These are phyloP conservation scores for Thielaviopsis euricoi DNA, from an alignment of 2,329 filamentous ascomycete species.

Conservation along the genomic window DNA sequence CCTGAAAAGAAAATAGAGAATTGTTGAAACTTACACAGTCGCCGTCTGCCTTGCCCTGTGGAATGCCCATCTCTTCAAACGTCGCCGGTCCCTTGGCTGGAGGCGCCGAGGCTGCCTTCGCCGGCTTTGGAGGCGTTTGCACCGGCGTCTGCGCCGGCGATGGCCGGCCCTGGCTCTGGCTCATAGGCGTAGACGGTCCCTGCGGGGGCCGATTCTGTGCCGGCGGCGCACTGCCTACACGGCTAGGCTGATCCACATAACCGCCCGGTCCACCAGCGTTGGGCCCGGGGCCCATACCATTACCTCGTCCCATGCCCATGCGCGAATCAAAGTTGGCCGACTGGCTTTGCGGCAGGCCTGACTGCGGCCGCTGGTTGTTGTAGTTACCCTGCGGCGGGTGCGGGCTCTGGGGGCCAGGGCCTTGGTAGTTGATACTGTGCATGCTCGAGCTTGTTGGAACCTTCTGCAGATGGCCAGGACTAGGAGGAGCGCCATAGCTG, in stretches of 20 bases:
- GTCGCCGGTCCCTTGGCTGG: slow-evolving; percentile 73
- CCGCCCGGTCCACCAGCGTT: slow-evolving; percentile 14
- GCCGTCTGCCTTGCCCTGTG: slow-evolving; percentile 62
- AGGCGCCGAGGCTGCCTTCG: slow-evolving; percentile 25
- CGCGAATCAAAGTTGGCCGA: slow-evolving; percentile 24
- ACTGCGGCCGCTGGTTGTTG: slow-evolving; percentile 2
- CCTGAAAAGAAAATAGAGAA: neutral
- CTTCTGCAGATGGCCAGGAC: slow-evolving; percentile 19
- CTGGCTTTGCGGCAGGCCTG: slow-evolving; percentile 15
- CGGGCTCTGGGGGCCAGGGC: slow-evolving; percentile 14
- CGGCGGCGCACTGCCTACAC: slow-evolving; percentile 24
- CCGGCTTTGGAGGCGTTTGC: slow-evolving; percentile 20
- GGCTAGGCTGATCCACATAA: slow-evolving; percentile 12
- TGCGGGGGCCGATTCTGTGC: slow-evolving; percentile 14
- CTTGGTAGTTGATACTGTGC: slow-evolving; percentile 9
- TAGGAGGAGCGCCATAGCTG: slow-evolving; percentile 17
- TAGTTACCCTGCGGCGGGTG: slow-evolving; percentile 13
- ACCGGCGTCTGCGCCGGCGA: slow-evolving; percentile 16
- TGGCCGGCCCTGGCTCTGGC: slow-evolving; percentile 15
- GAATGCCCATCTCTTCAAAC: slow-evolving; percentile 97
- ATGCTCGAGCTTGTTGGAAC: slow-evolving; percentile 13
- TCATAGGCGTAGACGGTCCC: slow-evolving; percentile 13
- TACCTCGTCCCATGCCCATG: slow-evolving; percentile 15
- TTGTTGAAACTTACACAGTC: slow-evolving; percentile 61
- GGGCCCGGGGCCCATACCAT: slow-evolving; percentile 14